Evolutionary conservation across 2,329 filamentous ascomycete genomes (phyloP), one percentile per base, ranked within the genome.

Genomic region (Trichocomaceae sp.): DNA sequence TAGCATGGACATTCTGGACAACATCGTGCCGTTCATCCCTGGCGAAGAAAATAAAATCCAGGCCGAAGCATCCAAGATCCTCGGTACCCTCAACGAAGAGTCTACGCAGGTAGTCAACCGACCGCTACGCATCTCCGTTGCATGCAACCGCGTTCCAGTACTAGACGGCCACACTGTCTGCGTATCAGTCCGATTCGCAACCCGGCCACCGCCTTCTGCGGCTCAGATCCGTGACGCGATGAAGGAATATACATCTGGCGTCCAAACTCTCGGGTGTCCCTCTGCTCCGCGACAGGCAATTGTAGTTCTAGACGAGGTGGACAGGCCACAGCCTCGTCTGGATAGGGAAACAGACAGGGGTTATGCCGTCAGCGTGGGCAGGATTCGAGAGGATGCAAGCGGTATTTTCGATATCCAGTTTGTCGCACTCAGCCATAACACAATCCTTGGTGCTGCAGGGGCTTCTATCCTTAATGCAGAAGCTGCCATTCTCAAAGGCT

Each of bases 391-490:
- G 39, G 39, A 42, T 13, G 74, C 78, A 59, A 77, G 71, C 44
- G 76, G 76, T 4, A 75, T 79, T 50, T 79, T 79, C 59, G 77
- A 79, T 57, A 71, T 79, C 66, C 78, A 78, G 63, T 80, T 79
- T 61, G 77, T 79, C 59, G 77, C 77, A 7, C 19, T 67, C 79
- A 52, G 78, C 75, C 77, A 80, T 56, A 80, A 79, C 62, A 79
- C 77, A 55, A 71, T 79, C 50, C 78, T 80, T 64, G 77, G 77
- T 9, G 7, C 29, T 26, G 23, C 23, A 3, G 23, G 23, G 3
- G 23, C 23, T 4, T 26, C 23, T 3, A 26, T 12, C 12, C 10
- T 35, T 13, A 35, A 35, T 3, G 31, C 31, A 35, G 31, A 35
- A 35, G 31, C 10, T 35, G 31, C 3, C 13, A 35, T 35, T 29